phyloP scores from a whole-genome alignment of 2,329 filamentous ascomycete genomes.

The Rhynchosporium secalis region DNA sequence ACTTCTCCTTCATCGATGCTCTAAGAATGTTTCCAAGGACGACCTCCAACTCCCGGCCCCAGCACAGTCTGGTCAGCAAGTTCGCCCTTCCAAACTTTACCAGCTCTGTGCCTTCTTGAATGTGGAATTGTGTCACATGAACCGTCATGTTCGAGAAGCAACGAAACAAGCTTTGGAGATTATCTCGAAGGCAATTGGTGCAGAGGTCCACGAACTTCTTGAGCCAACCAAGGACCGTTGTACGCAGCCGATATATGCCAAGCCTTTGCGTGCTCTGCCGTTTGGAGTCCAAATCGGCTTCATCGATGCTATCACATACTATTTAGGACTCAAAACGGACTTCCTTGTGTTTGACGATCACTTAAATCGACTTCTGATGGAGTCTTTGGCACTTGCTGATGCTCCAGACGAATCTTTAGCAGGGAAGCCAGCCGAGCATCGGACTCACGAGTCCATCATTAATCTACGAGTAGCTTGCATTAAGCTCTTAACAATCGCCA shows the following conservation, averaged over 20 bases:
- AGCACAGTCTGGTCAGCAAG: constrained; percentile 56
- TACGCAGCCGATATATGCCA: constrained; percentile 90
- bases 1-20: constrained; percentile 74
- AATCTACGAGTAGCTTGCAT: constrained; percentile 91
- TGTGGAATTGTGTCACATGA: constrained; percentile 90
- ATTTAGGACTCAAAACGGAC: constrained; percentile 82
- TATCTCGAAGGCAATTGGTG: constrained; percentile 74
- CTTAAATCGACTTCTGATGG: constrained; percentile 85
- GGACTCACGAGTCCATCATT: constrained; percentile 93
- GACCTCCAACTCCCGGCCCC: constrained; percentile 59
- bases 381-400: constrained; percentile 90
- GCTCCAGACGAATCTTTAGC: constrained; percentile 91
- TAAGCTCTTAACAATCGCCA: constrained; percentile 86
- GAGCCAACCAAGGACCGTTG: constrained; percentile 87
- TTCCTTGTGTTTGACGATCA: constrained; percentile 92
- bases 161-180: constrained; percentile 79
- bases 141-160: constrained; percentile 87
- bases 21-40: constrained; percentile 75
- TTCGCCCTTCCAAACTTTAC: constrained; percentile 64
- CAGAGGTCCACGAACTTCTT: constrained; percentile 84
- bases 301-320: constrained; percentile 96
- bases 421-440: constrained; percentile 88
- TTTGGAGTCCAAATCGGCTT: constrained; percentile 97
- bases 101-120: constrained; percentile 84
- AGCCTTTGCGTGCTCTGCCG: constrained; percentile 87